A percentile compares a stretch with the other conserved stretches of the same genome.
Evolutionary conservation across 2,329 filamentous ascomycete species (phyloP).

Genomic region (Stemphylium lycopersici): DNA sequence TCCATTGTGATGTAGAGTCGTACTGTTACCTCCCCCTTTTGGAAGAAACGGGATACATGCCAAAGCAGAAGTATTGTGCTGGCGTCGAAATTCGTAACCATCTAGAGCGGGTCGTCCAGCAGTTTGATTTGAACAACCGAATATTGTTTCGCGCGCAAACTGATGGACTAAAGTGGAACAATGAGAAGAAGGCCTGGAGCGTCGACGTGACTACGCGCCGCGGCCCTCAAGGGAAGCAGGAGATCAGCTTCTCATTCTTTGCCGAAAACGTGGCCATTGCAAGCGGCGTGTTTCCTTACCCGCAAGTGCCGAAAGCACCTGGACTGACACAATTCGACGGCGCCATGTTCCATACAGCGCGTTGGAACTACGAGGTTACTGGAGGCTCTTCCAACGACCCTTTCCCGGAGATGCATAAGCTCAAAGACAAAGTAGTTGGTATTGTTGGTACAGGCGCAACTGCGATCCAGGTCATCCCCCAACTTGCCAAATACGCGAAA

Average conservation of each 20-base stretch:
- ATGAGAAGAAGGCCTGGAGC: conserved; percentile 43
- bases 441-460: conserved; percentile 56
- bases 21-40: conserved; percentile 65
- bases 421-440: conserved; percentile 50
- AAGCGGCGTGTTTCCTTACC: conserved; percentile 52
- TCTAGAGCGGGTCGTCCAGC: conserved; percentile 30
- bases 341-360: conserved; percentile 51
- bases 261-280: conserved; percentile 49
- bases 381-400: conserved; percentile 42
- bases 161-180: conserved; percentile 54
- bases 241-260: conserved; percentile 20
- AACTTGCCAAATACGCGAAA: conserved; percentile 47
- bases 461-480: conserved; percentile 51
- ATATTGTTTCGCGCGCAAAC: conserved; percentile 53
- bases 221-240: conserved; percentile 22
- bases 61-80: conserved; percentile 54
- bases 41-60: conserved; percentile 65
- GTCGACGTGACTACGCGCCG: conserved; percentile 23
- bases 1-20: conserved; percentile 63
- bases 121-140: conserved; percentile 39
- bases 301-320: conserved; percentile 53
- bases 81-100: conserved; percentile 56
- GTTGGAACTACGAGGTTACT: conserved; percentile 54
- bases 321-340: conserved; percentile 50
- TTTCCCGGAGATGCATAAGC: conserved; percentile 35